These are phyloP conservation scores for Solanum hybrid DNA, from an alignment of 305 asterid species.

Conservation along the genomic window DNA sequence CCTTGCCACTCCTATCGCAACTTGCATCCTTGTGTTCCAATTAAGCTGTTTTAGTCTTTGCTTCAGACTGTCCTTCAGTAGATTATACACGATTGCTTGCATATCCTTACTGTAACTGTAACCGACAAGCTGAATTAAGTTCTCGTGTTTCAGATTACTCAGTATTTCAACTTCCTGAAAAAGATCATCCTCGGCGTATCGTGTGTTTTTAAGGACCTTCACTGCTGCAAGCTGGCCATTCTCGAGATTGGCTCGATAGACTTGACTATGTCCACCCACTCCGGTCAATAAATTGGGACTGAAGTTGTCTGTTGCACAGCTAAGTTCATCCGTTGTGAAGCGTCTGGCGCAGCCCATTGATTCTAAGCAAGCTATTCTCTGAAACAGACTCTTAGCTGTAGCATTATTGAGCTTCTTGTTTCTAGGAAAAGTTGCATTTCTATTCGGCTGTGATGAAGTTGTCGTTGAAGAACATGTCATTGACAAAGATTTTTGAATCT, in stretches of 20 bases:
- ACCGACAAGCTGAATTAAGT: constrained; percentile 49
- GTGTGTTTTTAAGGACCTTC: constrained; percentile 39
- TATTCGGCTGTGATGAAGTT: constrained; percentile 23
- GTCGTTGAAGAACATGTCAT: constrained; percentile 41
- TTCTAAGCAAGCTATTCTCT: constrained; percentile 31
- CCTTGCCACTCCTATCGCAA: constrained; percentile 60
- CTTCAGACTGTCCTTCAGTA: constrained; percentile 34
- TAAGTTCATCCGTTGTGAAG: constrained; percentile 38
- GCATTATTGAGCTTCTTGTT: constrained; percentile 19
- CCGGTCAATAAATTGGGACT: constrained; percentile 36
- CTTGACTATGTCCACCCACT: constrained; percentile 45
- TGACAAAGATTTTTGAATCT: constrained; percentile 42
- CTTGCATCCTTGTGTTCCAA: constrained; percentile 57
- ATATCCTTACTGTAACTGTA: constrained; percentile 43
- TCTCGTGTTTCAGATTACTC: constrained; percentile 51
- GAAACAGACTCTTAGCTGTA: constrained; percentile 24
- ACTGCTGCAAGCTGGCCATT: constrained; percentile 45
- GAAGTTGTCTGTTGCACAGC: constrained; percentile 34
- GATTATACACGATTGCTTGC: constrained; percentile 44
- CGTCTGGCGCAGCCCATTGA: constrained; percentile 19
- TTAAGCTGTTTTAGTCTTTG: constrained; percentile 38
- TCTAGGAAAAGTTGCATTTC: constrained; percentile 7
- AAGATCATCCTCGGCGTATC: constrained; percentile 31
- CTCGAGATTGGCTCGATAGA: constrained; percentile 41
- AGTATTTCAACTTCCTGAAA: constrained; percentile 53